phyloP scores from a whole-genome alignment of 331 rosid genomes.

The Malus hybrid region DNA sequence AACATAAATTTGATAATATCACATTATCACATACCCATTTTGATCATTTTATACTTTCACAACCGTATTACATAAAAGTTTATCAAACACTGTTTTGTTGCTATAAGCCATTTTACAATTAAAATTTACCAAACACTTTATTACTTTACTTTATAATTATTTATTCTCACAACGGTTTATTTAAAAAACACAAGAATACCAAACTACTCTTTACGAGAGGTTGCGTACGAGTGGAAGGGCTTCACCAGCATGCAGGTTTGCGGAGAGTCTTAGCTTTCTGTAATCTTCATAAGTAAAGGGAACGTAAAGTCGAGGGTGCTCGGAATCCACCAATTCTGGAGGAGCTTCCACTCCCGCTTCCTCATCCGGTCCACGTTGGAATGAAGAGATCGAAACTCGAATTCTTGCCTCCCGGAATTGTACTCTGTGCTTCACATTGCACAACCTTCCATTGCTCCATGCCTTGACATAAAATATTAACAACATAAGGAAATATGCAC shows the following conservation, averaged over 20 bases:
- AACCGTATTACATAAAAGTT: no score
- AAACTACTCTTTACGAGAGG: neutral
- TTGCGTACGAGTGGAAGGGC: constrained; percentile 30
- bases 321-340: constrained; percentile 28
- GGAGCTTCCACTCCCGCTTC: constrained; percentile 32
- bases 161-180: no score
- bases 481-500: no score
- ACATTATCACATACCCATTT: no score
- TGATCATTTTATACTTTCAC: no score
- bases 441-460: constrained; percentile 65
- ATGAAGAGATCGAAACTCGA: constrained; percentile 44
- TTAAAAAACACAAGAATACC: no score
- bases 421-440: constrained; percentile 48
- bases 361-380: neutral
- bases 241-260: constrained; percentile 30
- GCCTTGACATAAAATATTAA: constrained; percentile 8
- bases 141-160: no score
- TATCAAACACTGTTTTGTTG: no score
- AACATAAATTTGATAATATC: no score
- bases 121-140: no score
- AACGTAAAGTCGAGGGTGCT: constrained; percentile 31
- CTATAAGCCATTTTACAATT: no score
- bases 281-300: constrained; percentile 35
- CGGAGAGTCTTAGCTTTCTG: constrained; percentile 30
- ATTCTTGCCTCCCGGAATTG: constrained; percentile 38